Base-by-base conservation (phyloP, 2,329 filamentous ascomycete species). In the Aspergillus brasiliensis region DNA sequence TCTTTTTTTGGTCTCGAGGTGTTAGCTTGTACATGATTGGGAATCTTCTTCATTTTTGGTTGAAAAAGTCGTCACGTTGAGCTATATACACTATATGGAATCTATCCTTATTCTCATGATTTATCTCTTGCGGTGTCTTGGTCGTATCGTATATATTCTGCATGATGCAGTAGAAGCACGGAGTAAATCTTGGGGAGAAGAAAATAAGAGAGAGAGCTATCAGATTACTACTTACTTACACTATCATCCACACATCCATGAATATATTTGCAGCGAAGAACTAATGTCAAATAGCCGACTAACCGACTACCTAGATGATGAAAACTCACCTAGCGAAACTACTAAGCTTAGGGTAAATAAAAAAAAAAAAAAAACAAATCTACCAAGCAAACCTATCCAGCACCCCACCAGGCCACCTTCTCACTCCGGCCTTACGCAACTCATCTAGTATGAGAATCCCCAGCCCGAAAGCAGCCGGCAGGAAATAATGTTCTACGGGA, bases 401-500 rank as follows among this genome's bases (percentile, higher is more conserved):
- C 2, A 85, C 60, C 0, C 87, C 82, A 1, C 77, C 69, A 0
- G 88, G 88, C 76, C 82, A 87, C 57, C 72, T 84, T 58, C 88
- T 80, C 2, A 91, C 84, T 21, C 76, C 75, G 56, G 78, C 88
- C 73, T 91, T 91, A 61, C 89, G 82, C 10, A 67, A 77, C 75
- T 92, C 90, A 69, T 92, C 89, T 17, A 91, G 70, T 8, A 86
- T 67, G 53, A 92, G 71, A 38, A 91, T 80, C 0, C 79, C 86
- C 23, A 89, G 62, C 0, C 90, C 91, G 73, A 92, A 92, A 0
- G 86, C 83, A 71, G 90, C 86, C 0, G 91, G 90, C 52, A 94
- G 70, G 72, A 94, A 92, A 84, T 88, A 94, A 69, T 92, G 81
- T 73, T 90, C 89, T 0, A 87, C 85, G 0, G 90, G 88, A 0